Conservation (phyloP, 2,329 filamentous ascomycete genomes). For the Thelonectria olida region DNA sequence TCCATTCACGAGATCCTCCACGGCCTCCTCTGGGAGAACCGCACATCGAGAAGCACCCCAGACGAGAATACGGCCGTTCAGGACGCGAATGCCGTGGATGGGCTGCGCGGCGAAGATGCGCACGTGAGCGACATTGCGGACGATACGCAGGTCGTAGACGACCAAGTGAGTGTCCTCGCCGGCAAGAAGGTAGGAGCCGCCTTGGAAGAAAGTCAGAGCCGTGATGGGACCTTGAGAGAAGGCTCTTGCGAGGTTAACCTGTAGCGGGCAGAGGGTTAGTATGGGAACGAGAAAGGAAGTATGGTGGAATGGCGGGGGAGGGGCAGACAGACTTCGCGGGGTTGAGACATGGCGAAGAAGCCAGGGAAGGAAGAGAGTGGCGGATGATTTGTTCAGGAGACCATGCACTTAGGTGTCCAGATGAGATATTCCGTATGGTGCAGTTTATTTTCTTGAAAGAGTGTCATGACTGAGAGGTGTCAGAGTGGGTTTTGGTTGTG, state of each 20-base stretch:
- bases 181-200: constrained; percentile 58
- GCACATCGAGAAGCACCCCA: constrained; percentile 77
- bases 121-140: constrained; percentile 51
- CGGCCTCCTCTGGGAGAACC: constrained; percentile 41
- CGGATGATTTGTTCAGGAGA: neutral
- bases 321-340: constrained; percentile 30
- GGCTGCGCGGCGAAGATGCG: constrained; percentile 73
- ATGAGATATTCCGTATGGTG: neutral
- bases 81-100: constrained; percentile 76
- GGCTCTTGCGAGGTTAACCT: constrained; percentile 42
- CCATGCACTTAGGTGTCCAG: neutral
- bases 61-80: constrained; percentile 57
- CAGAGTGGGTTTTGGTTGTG: constrained; percentile 36
- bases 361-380: neutral
- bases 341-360: constrained; percentile 28
- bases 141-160: constrained; percentile 56
- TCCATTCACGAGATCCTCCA: constrained; percentile 32
- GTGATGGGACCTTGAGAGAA: constrained; percentile 66
- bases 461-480: constrained; percentile 23
- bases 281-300: neutral
- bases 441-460: neutral
- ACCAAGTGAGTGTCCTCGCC: constrained; percentile 69
- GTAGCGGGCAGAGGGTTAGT: no score
- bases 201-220: constrained; percentile 62
- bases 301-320: constrained; percentile 37